A percentile compares a stretch with the other conserved stretches of the same genome.
Conservation (phyloP, 192 early-diverging fungal genomes). For the Ambispora gerdemannii region DNA sequence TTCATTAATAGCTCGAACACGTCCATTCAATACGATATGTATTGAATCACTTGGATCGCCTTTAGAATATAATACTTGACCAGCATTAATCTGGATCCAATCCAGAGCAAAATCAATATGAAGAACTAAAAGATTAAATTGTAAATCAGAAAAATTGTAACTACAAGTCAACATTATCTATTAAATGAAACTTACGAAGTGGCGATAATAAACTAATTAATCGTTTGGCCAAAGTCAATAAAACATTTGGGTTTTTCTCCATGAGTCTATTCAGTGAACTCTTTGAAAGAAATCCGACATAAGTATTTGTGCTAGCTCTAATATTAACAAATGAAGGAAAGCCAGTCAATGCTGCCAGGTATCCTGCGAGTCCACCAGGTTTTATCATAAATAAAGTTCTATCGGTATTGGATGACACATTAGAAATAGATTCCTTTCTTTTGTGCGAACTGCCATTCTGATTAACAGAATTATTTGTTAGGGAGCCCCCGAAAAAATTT, state of each 20-base stretch:
- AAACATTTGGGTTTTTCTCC: constrained; percentile 78
- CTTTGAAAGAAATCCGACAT: constrained; percentile 88
- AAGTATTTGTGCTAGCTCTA: constrained; percentile 68
- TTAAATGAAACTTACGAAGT: constrained; percentile 61
- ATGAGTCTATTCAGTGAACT: constrained; percentile 76
- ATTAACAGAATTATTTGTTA: constrained; percentile 22
- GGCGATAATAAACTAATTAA: constrained; percentile 79
- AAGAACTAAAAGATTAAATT: constrained; percentile 42
- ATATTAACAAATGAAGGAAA: constrained; percentile 88
- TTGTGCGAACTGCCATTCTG: constrained; percentile 29
- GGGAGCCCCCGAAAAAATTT: constrained; percentile 16
- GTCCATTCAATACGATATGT: constrained; percentile 90
- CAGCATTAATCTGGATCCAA: constrained; percentile 92
- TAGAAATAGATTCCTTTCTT: constrained; percentile 40
- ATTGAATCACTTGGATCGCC: constrained; percentile 85
- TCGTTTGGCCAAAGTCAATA: constrained; percentile 86
- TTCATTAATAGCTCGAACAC: constrained; percentile 82
- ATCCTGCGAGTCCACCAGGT: constrained; percentile 88
- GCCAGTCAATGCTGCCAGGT: constrained; percentile 87
- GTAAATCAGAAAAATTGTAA: no score
- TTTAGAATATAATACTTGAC: constrained; percentile 88
- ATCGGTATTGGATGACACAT: constrained; percentile 23
- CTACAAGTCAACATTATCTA: no score
- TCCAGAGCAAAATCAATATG: constrained; percentile 85
- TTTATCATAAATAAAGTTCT: constrained; percentile 65